These are phyloP conservation scores for Taiozyma onychis DNA, from an alignment of 1,139 yeast genomes.

Conservation along the genomic window DNA sequence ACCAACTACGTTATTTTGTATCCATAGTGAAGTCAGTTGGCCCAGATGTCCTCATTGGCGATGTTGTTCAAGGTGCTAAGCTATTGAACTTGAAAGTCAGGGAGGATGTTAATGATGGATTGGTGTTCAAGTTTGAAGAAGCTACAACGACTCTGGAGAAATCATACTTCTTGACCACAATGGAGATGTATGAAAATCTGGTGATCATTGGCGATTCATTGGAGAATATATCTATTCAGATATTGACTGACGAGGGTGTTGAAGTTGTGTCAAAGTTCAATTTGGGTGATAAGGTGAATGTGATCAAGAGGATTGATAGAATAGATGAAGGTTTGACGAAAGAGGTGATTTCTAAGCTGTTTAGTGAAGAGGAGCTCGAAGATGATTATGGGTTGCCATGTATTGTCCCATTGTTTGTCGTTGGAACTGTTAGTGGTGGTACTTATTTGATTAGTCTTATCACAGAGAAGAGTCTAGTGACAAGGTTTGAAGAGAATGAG, in stretches of 20 bases:
- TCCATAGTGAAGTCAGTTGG: constrained; percentile 14
- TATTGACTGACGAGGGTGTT: neutral
- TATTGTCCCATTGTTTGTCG: constrained; percentile 18
- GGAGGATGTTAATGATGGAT: constrained; percentile 6
- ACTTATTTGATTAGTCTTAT: constrained; percentile 17
- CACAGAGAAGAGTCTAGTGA: neutral
- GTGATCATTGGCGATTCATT: constrained; percentile 13
- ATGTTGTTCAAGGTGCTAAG: constrained; percentile 13
- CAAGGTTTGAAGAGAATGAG: neutral
- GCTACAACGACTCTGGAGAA: neutral
- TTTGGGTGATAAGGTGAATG: constrained; percentile 19
- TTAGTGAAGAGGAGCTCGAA: neutral
- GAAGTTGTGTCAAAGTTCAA: constrained; percentile 11
- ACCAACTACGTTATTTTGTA: constrained; percentile 10
- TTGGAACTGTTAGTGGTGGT: constrained; percentile 24
- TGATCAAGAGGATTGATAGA: constrained; percentile 9
- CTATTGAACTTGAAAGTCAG: constrained; percentile 12
- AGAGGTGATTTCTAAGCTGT: neutral
- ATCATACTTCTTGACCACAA: constrained; percentile 10
- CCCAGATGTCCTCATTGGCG: constrained; percentile 17
- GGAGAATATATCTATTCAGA: constrained; percentile 7
- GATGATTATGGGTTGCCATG: constrained; percentile 5
- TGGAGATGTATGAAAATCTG: constrained; percentile 11
- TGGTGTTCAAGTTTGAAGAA: constrained; percentile 12
- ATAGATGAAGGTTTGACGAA: neutral